Evolutionary conservation across 805 yeast species (phyloP).

Genomic region (Pichia exigua): DNA sequence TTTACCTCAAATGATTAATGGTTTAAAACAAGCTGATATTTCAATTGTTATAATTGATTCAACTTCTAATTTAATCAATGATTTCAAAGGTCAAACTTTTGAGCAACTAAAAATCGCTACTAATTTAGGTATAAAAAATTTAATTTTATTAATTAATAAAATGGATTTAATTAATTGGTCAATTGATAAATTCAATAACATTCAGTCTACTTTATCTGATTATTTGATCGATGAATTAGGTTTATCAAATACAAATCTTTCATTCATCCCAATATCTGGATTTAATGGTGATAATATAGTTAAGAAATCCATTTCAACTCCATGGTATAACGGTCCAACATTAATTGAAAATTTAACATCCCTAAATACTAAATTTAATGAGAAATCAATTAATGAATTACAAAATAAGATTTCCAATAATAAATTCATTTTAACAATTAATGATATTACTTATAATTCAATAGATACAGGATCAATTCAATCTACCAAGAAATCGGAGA

Average conservation of each 20-base stretch:
- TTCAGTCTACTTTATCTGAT: constrained; percentile 39
- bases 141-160: constrained; percentile 63
- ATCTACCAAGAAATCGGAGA: constrained; percentile 31
- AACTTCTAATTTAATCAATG: constrained; percentile 47
- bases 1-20: constrained; percentile 81
- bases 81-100: constrained; percentile 67
- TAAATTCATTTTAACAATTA: constrained; percentile 47
- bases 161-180: constrained; percentile 59
- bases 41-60: constrained; percentile 69
- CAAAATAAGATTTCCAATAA: constrained; percentile 17
- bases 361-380: constrained; percentile 30
- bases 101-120: constrained; percentile 69
- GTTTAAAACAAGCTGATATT: constrained; percentile 70
- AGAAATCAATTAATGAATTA: constrained; percentile 20
- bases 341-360: constrained; percentile 28
- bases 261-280: constrained; percentile 65
- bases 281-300: constrained; percentile 60
- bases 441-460: constrained; percentile 38
- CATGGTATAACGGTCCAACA: constrained; percentile 39
- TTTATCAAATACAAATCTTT: constrained; percentile 32
- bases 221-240: constrained; percentile 50
- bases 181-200: constrained; percentile 42
- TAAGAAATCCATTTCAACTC: constrained; percentile 27
- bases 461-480: constrained; percentile 1
- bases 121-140: constrained; percentile 53